phyloP scores from a whole-genome alignment of 129 eudicot species.

The Pittosporum tobira region DNA sequence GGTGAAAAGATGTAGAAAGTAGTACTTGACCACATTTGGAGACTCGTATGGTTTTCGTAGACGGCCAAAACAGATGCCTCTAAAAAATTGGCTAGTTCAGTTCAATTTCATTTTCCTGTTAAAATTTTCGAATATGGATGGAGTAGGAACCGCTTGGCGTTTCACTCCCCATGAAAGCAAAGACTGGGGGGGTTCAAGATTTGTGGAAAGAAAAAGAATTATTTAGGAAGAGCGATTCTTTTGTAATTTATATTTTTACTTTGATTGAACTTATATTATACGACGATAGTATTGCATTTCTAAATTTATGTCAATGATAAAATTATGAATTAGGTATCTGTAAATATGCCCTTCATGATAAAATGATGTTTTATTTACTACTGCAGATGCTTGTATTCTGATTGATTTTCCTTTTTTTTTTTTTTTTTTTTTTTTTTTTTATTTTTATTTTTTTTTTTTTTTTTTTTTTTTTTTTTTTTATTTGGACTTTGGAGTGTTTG shows the following conservation, averaged over 20 bases:
- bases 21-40: conserved; percentile 16
- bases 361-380: no score
- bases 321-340: background rate
- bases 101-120: background rate
- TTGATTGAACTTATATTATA: no score
- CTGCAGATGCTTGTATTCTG: no score
- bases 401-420: no score
- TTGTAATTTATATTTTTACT: no score
- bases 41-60: conserved; percentile 10
- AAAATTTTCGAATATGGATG: background rate
- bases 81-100: conserved; percentile 7
- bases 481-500: no score
- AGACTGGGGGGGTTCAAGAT: background rate
- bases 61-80: conserved; percentile 13
- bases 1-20: conserved; percentile 41
- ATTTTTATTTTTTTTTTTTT: no score
- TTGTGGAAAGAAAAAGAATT: background rate
- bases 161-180: no score
- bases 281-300: no score
- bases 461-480: no score
- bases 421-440: no score
- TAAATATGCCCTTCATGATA: no score
- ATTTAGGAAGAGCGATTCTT: background rate
- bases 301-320: background rate
- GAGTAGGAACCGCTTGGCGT: background rate